Base-by-base conservation (phyloP, 495 filamentous ascomycete genomes). In the Tuber magnatum region DNA sequence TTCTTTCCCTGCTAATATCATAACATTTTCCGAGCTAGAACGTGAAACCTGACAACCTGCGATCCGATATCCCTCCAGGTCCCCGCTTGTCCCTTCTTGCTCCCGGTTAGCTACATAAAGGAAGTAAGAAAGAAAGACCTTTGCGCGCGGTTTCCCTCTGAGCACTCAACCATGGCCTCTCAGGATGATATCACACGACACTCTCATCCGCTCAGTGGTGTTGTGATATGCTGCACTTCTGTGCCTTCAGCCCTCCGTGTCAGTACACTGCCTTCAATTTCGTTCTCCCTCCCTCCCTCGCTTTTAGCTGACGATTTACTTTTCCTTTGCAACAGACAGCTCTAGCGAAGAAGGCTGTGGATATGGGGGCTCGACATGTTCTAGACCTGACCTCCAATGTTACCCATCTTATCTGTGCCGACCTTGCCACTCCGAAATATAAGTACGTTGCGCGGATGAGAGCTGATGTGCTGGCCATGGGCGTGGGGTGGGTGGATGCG, bases 341-440 rank as follows among this genome's bases (percentile, higher is more conserved):
- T 73, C 86, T 97, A 56, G 89, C 89, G 24, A 83, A 85, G 43
- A 88, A 91, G 76, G 92, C 91, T 18, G 83, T 85, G 80, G 88
- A 96, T 79, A 94, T 99, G 88, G 95, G 95, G 75, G 95, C 94
- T 43, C 84, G 87, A 74, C 91, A 94, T 85, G 91, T 91, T 75
- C 90, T 92, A 81, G 93, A 98, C 83, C 90, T 99, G n/a, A 98
- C 95, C 44, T 92, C 92, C 69, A 93, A 97, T 82, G 93, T 97
- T 75, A 99, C 95, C 4, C 95, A 99, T 85, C 88, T 99, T 42
- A 89, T 99, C 78, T 92, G 97, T 77, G 95, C 94, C 80, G 90
- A 92, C 75, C 91, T 91, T 74, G 87, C 93, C 78, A 97, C 94
- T 0, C 88, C 91, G 22, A 99, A 99, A 83, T 99, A 99, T 86